Evolutionary conservation across 1,139 yeast genomes (phyloP), one percentile per base, ranked within the genome.

Genomic region (Hanseniaspora sp.): DNA sequence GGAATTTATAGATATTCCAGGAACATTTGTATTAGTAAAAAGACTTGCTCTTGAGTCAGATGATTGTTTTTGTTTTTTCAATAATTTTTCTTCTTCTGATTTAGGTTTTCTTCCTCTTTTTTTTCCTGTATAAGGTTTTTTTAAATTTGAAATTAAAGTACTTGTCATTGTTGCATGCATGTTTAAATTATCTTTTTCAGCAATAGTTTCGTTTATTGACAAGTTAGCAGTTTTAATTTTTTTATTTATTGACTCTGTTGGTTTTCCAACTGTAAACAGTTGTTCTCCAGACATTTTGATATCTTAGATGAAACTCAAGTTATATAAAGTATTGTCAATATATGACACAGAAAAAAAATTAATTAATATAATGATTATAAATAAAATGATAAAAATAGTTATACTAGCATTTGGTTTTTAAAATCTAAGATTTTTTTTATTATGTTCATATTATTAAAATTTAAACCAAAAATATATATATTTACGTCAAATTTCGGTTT

Each of bases 51-150:
- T 31, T 29, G 13, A 30, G 2, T 11, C 5, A 7, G 29, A 39
- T 7, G 12, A 4, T 8, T n/a, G 9, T 28, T 43, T 43, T 38
- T 39, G 37, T 8, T 49, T 37, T 8, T 38, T 17, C 12, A 35
- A 41, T 5, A 29, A 7, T 15, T 44, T 51, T 28, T 51, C 54
- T 31, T 38, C 30, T 13, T 23, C 41, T 29, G 45, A 9, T 34
- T 51, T 51, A 5, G 54, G 46, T 39, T 51, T 51, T 37, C 54
- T 44, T 11, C 54, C 54, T 40, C 54, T 44, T 39, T 51, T 51
- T 12, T 51, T 51, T 1, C 46, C 47, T n/a, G 30, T 17, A 18
- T 38, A 39, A 13, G 54, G 34, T 18, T 51, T 41, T 7, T 39
- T 39, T 4, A 7, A 7, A 7, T 7, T 28, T 39, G 42, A 28